Conservation (phyloP, 2,329 filamentous ascomycete genomes). For the Xylaria sp. region DNA sequence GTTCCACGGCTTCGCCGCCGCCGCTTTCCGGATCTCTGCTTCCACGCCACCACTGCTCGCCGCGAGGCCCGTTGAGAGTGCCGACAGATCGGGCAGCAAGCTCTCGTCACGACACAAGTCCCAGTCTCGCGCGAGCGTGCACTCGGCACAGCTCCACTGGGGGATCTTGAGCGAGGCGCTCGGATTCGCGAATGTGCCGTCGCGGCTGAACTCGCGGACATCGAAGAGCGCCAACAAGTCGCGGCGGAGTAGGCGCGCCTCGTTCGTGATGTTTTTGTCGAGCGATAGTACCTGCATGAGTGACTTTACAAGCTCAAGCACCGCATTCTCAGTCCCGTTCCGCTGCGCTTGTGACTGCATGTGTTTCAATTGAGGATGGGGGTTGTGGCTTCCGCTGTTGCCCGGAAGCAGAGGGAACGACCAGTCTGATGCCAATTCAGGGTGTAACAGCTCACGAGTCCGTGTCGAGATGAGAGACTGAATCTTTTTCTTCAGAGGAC, state of each 20-base stretch:
- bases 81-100: constrained; percentile 63
- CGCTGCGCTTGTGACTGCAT: constrained; percentile 40
- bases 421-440: constrained; percentile 86
- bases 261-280: constrained; percentile 87
- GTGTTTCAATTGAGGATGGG: constrained; percentile 46
- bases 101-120: constrained; percentile 92
- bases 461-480: constrained; percentile 81
- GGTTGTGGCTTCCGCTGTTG: constrained; percentile 54
- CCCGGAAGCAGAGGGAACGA: constrained; percentile 81
- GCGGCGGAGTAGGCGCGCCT: constrained; percentile 85
- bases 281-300: constrained; percentile 91
- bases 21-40: constrained; percentile 34
- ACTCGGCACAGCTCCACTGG: constrained; percentile 86
- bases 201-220: constrained; percentile 88
- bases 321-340: constrained; percentile 63
- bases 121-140: constrained; percentile 85
- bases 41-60: not conserved
- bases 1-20: constrained; percentile 64
- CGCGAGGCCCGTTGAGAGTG: constrained; percentile 13
- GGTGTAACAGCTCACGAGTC: constrained; percentile 86
- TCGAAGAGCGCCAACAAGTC: constrained; percentile 91
- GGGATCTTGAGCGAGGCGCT: constrained; percentile 73
- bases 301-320: constrained; percentile 88
- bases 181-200: constrained; percentile 88
- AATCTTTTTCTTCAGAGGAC: constrained; percentile 89